These are phyloP conservation scores for Plasmodium berghei DNA, from an alignment of 169 alveolate species.

Conservation along the genomic window DNA sequence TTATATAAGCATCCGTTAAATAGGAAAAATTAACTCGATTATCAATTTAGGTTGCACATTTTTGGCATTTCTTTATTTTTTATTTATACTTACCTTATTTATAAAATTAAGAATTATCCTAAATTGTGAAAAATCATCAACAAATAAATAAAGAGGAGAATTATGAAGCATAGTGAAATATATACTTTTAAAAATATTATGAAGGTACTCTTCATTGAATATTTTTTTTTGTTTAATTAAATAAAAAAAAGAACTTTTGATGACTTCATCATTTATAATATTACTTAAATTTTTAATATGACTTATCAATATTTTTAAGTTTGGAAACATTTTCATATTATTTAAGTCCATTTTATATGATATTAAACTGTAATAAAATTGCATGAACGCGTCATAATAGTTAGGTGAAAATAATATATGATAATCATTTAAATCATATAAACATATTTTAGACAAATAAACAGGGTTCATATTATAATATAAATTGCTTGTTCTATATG, in stretches of 20 bases:
- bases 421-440: slow-evolving; percentile 71
- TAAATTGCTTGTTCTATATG: slow-evolving; percentile 65
- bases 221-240: slow-evolving; percentile 65
- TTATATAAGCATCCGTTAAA: slow-evolving; percentile 1
- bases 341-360: slow-evolving; percentile 67
- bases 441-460: slow-evolving; percentile 71
- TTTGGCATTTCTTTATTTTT: slow-evolving; percentile 2
- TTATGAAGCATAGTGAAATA: slow-evolving; percentile 40
- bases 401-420: slow-evolving; percentile 60
- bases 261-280: slow-evolving; percentile 65
- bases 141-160: slow-evolving; percentile 53
- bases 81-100: slow-evolving; percentile 3
- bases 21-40: neutral
- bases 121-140: slow-evolving; percentile 48
- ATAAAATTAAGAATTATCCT: slow-evolving; percentile 30
- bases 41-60: neutral
- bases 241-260: slow-evolving; percentile 57
- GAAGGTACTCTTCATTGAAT: slow-evolving; percentile 26
- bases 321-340: slow-evolving; percentile 67
- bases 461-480: slow-evolving; percentile 68
- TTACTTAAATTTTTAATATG: slow-evolving; percentile 70
- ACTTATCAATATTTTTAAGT: slow-evolving; percentile 52
- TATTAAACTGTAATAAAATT: slow-evolving; percentile 57
- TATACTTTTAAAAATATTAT: slow-evolving; percentile 6
- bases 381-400: slow-evolving; percentile 73